phyloP scores from a whole-genome alignment of 305 asterid genomes.

The Fraxinus platypoda region DNA sequence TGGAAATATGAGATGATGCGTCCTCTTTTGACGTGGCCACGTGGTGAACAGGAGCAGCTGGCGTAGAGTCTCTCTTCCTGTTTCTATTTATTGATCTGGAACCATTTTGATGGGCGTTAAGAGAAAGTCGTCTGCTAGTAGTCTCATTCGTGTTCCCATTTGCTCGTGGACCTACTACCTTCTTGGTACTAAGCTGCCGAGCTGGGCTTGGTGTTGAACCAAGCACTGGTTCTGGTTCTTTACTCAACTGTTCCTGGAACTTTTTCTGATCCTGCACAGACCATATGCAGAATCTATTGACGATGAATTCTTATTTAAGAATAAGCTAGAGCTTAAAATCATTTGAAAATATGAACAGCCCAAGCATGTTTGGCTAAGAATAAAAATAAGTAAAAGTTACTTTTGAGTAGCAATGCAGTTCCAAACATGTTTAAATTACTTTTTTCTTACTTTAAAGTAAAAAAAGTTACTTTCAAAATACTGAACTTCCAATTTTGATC shows the following conservation, averaged over 20 bases:
- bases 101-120: constrained; percentile 77
- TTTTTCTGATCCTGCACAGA: constrained; percentile 83
- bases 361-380: neutral
- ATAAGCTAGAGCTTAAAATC: neutral
- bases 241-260: constrained; percentile 68
- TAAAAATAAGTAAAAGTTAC: neutral
- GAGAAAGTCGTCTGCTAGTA: constrained; percentile 71
- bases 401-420: too few species aligned
- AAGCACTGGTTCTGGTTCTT: constrained; percentile 64
- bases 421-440: too few species aligned
- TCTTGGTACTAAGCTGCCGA: constrained; percentile 64
- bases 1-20: constrained; percentile 51
- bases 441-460: too few species aligned
- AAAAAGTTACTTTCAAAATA: too few species aligned
- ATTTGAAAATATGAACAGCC: neutral
- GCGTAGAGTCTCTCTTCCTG: neutral
- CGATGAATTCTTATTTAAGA: neutral
- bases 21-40: constrained; percentile 35
- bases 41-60: neutral
- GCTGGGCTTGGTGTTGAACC: constrained; percentile 89
- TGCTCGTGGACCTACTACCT: constrained; percentile 63
- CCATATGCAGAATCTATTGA: neutral
- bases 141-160: constrained; percentile 60
- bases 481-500: too few species aligned
- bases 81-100: constrained; percentile 67